Base-by-base conservation (phyloP, 2,329 filamentous ascomycete genomes). In the Pseudogymnoascus sp. region DNA sequence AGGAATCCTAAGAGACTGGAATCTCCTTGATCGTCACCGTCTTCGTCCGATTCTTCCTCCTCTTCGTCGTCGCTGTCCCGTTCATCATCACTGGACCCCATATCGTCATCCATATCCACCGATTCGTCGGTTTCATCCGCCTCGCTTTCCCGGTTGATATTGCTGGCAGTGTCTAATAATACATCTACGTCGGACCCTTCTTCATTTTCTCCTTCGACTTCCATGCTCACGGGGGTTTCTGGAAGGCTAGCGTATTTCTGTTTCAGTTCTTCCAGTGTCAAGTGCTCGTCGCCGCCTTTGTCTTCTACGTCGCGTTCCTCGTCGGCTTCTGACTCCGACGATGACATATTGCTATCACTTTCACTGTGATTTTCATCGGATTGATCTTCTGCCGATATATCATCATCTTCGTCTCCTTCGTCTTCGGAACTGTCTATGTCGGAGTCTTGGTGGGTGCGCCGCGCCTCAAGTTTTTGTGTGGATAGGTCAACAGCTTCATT, bases 401-500 rank as follows among this genome's bases (percentile, higher is more conserved):
- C 65, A 22, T 65, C 74, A 4, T 72, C 70, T 1, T 70, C 68
- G 1, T 73, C 72, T 2, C 74, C 67, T 30, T 66, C 70, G 25
- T 69, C 67, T n/a, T 77, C 78, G 18, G 77, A 75, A 1, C 74
- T 76, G 1, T 74, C 65, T 3, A 71, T 70, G 22, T 86, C 84
- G 0, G 81, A 84, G 62, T 83, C 84, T 4, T 79, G 66, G 16
- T 78, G 79, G 2, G 77, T 74, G 61, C 77, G 79, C n/a, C 85
- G 79, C 14, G 85, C 84, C 65, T 87, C 83, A 1, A 89, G 75
- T 68, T 88, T 85, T 67, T 84, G 82, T 64, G 88, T 87, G 0
- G 86, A 89, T 61, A 86, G 79, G 64, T 86, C 88, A 68, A 89
- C 86, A 67, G 85, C 89, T 75, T 87, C 85, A 68, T 87, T 90